phyloP scores from a whole-genome alignment of 768 basidiomycete genomes.

The Russula dissimulans region DNA sequence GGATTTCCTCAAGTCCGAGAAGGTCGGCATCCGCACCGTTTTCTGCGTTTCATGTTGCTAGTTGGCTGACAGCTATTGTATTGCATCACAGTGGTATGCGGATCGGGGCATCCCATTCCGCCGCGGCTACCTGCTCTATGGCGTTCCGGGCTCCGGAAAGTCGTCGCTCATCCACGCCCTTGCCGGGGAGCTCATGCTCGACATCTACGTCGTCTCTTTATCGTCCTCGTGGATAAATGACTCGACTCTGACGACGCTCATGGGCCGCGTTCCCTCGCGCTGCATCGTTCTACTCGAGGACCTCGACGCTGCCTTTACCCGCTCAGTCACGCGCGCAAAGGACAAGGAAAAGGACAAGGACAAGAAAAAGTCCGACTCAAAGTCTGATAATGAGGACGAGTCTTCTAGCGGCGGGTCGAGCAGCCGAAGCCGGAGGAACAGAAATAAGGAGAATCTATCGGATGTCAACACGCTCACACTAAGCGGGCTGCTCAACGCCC shows the following conservation, averaged over 20 bases:
- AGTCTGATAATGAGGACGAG: constrained; percentile 29
- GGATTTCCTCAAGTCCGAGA: constrained; percentile 78
- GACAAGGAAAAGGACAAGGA: constrained; percentile 39
- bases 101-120: constrained; percentile 89
- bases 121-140: constrained; percentile 76
- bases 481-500: constrained; percentile 73
- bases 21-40: constrained; percentile 34
- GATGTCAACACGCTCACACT: constrained; percentile 76
- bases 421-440: constrained; percentile 35
- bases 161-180: constrained; percentile 80
- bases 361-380: constrained; percentile 25
- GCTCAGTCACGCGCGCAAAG: constrained; percentile 60
- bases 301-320: constrained; percentile 80
- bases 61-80: neutral
- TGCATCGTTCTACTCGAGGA: constrained; percentile 88
- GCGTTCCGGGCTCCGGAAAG: constrained; percentile 81
- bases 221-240: constrained; percentile 86
- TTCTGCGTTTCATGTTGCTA: constrained; percentile 3
- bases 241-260: constrained; percentile 72
- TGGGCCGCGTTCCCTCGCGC: constrained; percentile 78
- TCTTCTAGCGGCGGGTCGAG: constrained; percentile 28
- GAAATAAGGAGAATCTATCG: constrained; percentile 49
- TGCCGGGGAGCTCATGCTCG: constrained; percentile 81
- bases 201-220: constrained; percentile 86
- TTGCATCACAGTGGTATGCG: constrained; percentile 64